phyloP scores from a whole-genome alignment of 768 basidiomycete species.

The Mrakia frigida region DNA sequence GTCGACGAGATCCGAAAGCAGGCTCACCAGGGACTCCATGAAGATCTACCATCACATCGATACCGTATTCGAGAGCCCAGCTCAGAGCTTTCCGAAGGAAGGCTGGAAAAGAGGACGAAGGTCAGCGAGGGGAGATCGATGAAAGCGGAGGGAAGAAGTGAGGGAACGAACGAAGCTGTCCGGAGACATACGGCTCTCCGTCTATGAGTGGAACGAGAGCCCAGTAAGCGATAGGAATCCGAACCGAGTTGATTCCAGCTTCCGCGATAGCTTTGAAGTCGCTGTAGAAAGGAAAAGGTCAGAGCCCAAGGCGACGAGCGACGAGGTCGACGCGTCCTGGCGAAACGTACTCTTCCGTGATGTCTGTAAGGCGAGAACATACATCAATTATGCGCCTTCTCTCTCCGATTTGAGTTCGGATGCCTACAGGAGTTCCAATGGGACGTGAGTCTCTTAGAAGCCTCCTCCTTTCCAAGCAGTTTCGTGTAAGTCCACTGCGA shows the following conservation, averaged over 20 bases:
- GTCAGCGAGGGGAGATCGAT: not conserved
- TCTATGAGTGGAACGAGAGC: not conserved
- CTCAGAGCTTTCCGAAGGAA: slow-evolving; percentile 8
- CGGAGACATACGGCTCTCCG: slow-evolving; percentile 24
- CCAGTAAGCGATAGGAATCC: slow-evolving; percentile 28
- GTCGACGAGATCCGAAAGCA: not conserved
- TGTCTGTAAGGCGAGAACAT: not conserved
- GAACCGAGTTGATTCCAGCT: slow-evolving; percentile 18
- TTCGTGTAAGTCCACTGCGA: slow-evolving; percentile 20
- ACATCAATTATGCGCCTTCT: too few species aligned
- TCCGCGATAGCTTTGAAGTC: slow-evolving; percentile 19
- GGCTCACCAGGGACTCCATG: slow-evolving; percentile 17
- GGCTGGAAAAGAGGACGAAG: not conserved
- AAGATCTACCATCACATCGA: slow-evolving; percentile 30
- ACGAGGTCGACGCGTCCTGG: not conserved
- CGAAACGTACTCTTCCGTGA: slow-evolving; percentile 10
- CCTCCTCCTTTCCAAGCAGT: slow-evolving; percentile 23
- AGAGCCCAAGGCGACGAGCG: too few species aligned
- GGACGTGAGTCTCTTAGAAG: not conserved
- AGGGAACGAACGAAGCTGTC: not conserved
- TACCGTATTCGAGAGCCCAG: slow-evolving; percentile 23
- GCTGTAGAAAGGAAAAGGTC: too few species aligned
- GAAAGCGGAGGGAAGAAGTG: not conserved
- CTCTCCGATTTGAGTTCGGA: too few species aligned
- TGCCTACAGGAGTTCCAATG: slow-evolving; percentile 8